Conservation (phyloP, 176 grass and related monocot genomes). For the Phyllostachys edulis region DNA sequence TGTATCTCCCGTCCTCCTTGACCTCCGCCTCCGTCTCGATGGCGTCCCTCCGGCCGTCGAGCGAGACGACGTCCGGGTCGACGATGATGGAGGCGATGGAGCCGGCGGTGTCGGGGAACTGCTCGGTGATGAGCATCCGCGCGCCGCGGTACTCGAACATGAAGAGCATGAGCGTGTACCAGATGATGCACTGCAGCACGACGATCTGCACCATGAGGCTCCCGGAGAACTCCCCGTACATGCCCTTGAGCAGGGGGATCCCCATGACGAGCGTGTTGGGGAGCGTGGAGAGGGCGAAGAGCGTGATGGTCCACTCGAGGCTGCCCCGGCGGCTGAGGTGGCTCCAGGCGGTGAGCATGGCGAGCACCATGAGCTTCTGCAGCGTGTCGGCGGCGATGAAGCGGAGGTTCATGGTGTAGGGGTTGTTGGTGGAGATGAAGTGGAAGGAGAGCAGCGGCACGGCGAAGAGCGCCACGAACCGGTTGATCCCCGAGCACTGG, state of each 20-base stretch:
- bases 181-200: constrained; percentile 98
- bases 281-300: constrained; percentile 97
- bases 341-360: constrained; percentile 80
- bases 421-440: constrained; percentile 97
- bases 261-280: constrained; percentile 99
- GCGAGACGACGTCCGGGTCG: constrained; percentile 86
- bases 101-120: constrained; percentile 90
- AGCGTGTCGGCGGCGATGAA: constrained; percentile 99
- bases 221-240: constrained; percentile 89
- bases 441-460: constrained; percentile 98
- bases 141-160: constrained; percentile 98
- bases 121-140: constrained; percentile 82
- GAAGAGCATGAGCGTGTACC: constrained; percentile 99
- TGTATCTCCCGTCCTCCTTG: constrained; percentile 88
- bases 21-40: constrained; percentile 93
- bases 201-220: constrained; percentile 98
- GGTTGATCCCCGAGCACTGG: constrained; percentile 99
- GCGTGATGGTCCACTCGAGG: constrained; percentile 98
- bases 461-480: constrained; percentile 96
- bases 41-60: constrained; percentile 68
- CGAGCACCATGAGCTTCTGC: constrained; percentile 97
- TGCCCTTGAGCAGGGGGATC: constrained; percentile 93
- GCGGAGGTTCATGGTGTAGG: constrained; percentile 92
- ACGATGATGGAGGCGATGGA: constrained; percentile 91
- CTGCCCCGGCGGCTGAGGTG: constrained; percentile 59